Conservation (phyloP, 352 stramenopile species). For the Globisporangium iwayamae region DNA sequence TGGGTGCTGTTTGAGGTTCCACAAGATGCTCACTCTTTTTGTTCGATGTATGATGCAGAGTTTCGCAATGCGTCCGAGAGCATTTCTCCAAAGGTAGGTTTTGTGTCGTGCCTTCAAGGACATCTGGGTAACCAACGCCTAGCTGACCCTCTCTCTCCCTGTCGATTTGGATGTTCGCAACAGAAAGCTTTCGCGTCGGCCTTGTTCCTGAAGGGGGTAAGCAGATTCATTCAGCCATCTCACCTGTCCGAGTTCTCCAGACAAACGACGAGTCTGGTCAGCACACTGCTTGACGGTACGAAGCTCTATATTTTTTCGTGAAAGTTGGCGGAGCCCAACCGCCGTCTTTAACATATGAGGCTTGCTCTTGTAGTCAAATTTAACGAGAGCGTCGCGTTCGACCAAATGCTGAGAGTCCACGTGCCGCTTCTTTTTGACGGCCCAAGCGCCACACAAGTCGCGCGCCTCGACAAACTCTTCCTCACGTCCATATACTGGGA, state of each 20-base stretch:
- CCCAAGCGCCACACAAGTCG: conserved; percentile 23
- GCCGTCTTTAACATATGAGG: background rate
- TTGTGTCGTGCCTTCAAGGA: background rate
- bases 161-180: background rate
- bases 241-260: conserved; percentile 23
- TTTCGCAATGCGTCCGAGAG: conserved; percentile 4
- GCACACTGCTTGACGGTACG: conserved; percentile 34
- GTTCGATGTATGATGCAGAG: background rate
- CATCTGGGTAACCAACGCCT: background rate
- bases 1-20: background rate
- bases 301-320: background rate
- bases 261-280: conserved; percentile 31
- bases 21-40: background rate
- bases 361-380: conserved; percentile 22
- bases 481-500: conserved; percentile 31
- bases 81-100: conserved; percentile 3
- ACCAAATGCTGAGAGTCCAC: conserved; percentile 31
- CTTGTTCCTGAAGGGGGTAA: conserved; percentile 35
- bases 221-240: conserved; percentile 22
- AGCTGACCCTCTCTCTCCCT: background rate
- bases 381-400: conserved; percentile 31
- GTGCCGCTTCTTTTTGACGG: conserved; percentile 48
- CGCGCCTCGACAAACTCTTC: conserved; percentile 41
- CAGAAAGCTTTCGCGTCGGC: conserved; percentile 49
- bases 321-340: no score